Base-by-base conservation (phyloP, 169 alveolate genomes). In the Neospora caninum region DNA sequence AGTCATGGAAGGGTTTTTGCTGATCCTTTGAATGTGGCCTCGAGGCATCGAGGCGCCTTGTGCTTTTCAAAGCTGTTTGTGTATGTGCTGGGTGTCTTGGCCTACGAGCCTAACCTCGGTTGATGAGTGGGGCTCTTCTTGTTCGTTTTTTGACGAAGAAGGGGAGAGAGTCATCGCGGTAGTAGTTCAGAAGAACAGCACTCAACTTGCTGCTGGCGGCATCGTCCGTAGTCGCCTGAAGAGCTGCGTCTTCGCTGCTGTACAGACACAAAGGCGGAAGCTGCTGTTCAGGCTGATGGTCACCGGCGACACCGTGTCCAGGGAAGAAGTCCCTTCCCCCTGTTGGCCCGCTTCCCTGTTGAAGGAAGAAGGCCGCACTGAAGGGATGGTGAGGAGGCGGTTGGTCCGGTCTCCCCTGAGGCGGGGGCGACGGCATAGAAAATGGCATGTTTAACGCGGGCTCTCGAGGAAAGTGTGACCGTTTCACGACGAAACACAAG, bases 171-270 rank as follows among this genome's bases (percentile, higher is more conserved):
- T 88, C 84, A 36, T 88, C 93, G 27, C 45, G 54, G 84, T 45
- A 88, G 38, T 88, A 88, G n/a, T 42, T 39, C 83, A 88, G 93
- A 36, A 88, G 93, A 82, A 58, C 82, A 38, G 93, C 82, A 25
- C 82, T 45, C 86, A 88, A 29, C 38, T 88, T 88, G 84, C 93
- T 88, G 39, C 64, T 58, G 0, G 93, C 93, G 2, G 93, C 93
- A 29, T 88, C 93, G 38, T 58, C 84, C 16, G 53, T 88, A n/a
- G 93, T 88, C 27, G 58, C 38, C 64, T 88, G 70, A 36, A 88
- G 82, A 39, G 82, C 93, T 22, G 84, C 64, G 41, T 58, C 70
- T 36, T 64, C 93, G 84, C 93, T 58, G 83, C 93, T 58, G 36
- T 38, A 88, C 80, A 82, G 89, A 82, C 89, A 82, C 69, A 82